Evolutionary conservation across 176 grass and related monocot genomes (phyloP).

Genomic region (Triticum urartu): DNA sequence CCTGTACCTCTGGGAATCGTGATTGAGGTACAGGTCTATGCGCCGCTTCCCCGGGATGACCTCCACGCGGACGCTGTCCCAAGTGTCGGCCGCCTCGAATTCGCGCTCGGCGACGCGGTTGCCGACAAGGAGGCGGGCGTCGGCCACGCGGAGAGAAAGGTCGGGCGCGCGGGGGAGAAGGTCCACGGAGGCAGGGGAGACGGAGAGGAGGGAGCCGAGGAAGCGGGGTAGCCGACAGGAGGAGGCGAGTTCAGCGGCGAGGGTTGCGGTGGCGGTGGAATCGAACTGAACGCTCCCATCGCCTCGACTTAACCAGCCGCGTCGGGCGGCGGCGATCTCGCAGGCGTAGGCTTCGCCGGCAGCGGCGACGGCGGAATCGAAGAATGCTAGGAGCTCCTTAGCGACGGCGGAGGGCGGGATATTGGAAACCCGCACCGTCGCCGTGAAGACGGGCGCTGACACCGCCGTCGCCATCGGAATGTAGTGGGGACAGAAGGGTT

Average conservation of each 20-base stretch:
- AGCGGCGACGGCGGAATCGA: conserved; percentile 56
- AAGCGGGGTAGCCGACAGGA: conserved; percentile 62
- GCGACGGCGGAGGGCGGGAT: conserved; percentile 66
- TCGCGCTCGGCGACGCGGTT: conserved; percentile 34
- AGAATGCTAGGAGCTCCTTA: conserved; percentile 65
- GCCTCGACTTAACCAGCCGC: conserved; percentile 66
- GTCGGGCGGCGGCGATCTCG: conserved; percentile 56
- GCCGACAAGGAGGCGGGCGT: conserved; percentile 35
- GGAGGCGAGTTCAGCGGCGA: conserved; percentile 42
- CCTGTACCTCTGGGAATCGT: conserved; percentile 55
- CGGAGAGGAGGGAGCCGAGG: conserved; percentile 49
- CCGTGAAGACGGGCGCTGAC: conserved; percentile 24
- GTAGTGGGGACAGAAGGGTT: neutral
- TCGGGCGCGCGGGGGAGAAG: conserved; percentile 72
- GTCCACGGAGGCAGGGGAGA: conserved; percentile 47
- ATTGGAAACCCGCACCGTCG: conserved; percentile 61
- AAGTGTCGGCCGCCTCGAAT: conserved; percentile 51
- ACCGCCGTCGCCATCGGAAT: conserved; percentile 17
- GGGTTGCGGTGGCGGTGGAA: conserved; percentile 36
- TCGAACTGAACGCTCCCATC: conserved; percentile 76
- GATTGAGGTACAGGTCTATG: conserved; percentile 66
- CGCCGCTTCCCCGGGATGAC: conserved; percentile 65
- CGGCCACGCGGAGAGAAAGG: conserved; percentile 16
- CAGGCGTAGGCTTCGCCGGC: conserved; percentile 58
- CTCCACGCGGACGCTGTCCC: conserved; percentile 70